phyloP scores from a whole-genome alignment of 2,329 filamentous ascomycete species.

The Bretziella fagacearum region DNA sequence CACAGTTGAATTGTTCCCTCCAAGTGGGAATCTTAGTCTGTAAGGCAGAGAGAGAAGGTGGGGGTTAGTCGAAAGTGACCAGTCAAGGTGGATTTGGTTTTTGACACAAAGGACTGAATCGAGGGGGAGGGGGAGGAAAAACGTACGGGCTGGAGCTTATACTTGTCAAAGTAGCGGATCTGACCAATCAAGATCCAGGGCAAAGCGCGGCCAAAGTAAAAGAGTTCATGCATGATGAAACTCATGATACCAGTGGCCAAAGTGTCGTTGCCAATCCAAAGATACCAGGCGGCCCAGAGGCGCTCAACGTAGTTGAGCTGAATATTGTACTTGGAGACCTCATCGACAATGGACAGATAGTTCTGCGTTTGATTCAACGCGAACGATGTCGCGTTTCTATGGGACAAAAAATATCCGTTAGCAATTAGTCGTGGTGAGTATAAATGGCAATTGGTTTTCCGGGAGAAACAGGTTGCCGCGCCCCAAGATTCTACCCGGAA shows the following conservation, averaged over 20 bases:
- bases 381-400: conserved; percentile 35
- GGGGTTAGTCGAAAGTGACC: no score
- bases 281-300: conserved; percentile 90
- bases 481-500: not conserved
- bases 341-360: conserved; percentile 42
- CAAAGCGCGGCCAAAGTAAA: conserved; percentile 84
- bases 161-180: conserved; percentile 76
- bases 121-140: not conserved
- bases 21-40: conserved; percentile 73
- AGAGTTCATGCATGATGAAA: conserved; percentile 80
- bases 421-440: not conserved
- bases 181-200: conserved; percentile 87
- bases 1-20: conserved; percentile 88
- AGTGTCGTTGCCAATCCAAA: conserved; percentile 94
- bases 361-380: conserved; percentile 30
- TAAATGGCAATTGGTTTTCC: not conserved
- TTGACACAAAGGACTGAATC: not conserved
- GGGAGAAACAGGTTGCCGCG: not conserved
- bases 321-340: conserved; percentile 58
- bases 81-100: not conserved
- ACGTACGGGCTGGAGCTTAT: conserved; percentile 79
- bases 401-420: conserved; percentile 8
- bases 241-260: conserved; percentile 96
- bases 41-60: no score
- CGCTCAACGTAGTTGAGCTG: conserved; percentile 74